Base-by-base conservation (phyloP, 352 stramenopile genomes). In the Globisporangium carolinianum region DNA sequence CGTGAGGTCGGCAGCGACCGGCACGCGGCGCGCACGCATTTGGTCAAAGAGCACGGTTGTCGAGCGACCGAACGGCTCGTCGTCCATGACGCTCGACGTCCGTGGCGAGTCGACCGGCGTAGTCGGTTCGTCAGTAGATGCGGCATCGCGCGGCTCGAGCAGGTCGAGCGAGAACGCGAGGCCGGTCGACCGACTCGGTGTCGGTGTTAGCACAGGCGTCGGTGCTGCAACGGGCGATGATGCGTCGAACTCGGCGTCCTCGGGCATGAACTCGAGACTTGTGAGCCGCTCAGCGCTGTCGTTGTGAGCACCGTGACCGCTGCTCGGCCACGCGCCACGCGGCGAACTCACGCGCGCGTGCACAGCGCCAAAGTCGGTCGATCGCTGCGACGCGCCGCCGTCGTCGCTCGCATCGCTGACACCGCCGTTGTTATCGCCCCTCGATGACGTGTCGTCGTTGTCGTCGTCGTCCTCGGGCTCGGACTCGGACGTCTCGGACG, bases 1-100 rank as follows among this genome's bases (percentile, higher is more conserved):
- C 38, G 53, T 53, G 2, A 49, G 6, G 36, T 58, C 12, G 53
- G 15, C 14, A 51, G 45, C 15, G 45, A 5, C 5, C 7, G 47
- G 24, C 63, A 59, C 61, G 5, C 74, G 72, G 36, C 78, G 75
- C 14, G 69, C 62, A 6, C 70, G 72, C 56, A 84, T 61, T 53
- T 76, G 55, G 11, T 82, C 70, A 52, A 78, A 79, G 24, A 84
- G 51, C 38, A 79, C 63, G 17, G 70, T 66, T 10, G 74, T 84
- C 6, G 74, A 72, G 12, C 74, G 74, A 53, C 75, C 72, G 47
- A 84, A 58, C 42, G 82, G 59, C 14, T 80, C 72, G 42, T 82
- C 72, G 43, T 81, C 74, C n/a, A 84, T 45, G 35, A 58, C 45
- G 56, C 50, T 50, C 47, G 58, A 49, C 59, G 73, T 35, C 58